Evolutionary conservation across 1,139 yeast species (phyloP).

Genomic region (Geotrichum carabidarum): DNA sequence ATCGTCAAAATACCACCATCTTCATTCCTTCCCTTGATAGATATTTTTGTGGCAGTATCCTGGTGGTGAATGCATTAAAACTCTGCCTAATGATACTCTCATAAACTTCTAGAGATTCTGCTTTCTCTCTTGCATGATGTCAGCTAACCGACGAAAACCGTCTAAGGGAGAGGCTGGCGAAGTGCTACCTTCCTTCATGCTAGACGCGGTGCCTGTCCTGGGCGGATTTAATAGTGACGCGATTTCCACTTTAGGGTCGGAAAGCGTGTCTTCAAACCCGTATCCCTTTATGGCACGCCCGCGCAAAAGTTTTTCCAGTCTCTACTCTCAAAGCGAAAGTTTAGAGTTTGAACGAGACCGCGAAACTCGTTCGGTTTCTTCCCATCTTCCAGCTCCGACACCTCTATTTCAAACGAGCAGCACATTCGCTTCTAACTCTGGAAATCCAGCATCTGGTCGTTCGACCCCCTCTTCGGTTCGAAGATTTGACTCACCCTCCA

Average conservation of each 20-base stretch:
- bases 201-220: constrained; percentile 33
- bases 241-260: constrained; percentile 16
- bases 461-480: constrained; percentile 6
- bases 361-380: constrained; percentile 12
- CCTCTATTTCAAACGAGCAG: constrained; percentile 11
- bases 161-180: constrained; percentile 17
- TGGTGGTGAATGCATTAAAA: too few relatives aligned
- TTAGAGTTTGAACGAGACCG: constrained; percentile 5
- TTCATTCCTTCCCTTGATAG: too few relatives aligned
- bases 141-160: constrained; percentile 6
- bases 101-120: not conserved
- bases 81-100: not conserved
- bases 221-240: constrained; percentile 17
- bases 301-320: constrained; percentile 17
- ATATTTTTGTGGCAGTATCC: too few relatives aligned
- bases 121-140: not conserved
- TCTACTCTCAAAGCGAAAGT: constrained; percentile 10
- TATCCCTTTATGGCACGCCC: constrained; percentile 35
- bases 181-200: constrained; percentile 35
- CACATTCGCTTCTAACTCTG: not conserved
- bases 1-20: not conserved
- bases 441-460: constrained; percentile 1
- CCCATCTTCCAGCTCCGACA: constrained; percentile 11
- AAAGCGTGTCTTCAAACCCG: constrained; percentile 28
- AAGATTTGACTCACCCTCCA: constrained; percentile 7